A percentile compares a stretch with the other conserved stretches of the same genome.
phyloP scores from a whole-genome alignment of 2,329 filamentous ascomycete genomes.

The Diaporthe humulicola region DNA sequence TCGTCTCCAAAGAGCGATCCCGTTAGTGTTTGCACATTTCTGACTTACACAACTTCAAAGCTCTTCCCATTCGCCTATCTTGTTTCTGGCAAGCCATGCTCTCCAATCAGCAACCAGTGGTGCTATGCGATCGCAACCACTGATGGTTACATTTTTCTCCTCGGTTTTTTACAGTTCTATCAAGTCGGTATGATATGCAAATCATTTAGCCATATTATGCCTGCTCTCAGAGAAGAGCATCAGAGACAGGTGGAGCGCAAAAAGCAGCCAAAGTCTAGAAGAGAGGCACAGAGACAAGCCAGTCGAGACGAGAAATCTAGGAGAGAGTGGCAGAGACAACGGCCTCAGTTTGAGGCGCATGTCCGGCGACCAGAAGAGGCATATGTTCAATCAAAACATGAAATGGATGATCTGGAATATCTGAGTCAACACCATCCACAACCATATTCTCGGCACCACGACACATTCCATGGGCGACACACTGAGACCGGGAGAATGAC shows the following conservation, averaged over 20 bases:
- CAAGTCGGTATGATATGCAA: background rate
- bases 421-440: no score
- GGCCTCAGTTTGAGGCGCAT: no score
- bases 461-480: fast-evolving
- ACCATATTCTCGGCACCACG: no score
- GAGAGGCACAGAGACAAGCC: background rate
- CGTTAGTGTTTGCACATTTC: background rate
- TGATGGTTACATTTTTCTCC: background rate
- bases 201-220: no score
- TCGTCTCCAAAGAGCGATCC: background rate
- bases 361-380: no score
- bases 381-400: no score
- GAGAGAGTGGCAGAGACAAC: no score
- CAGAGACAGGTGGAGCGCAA: background rate
- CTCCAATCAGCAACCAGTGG: background rate
- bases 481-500: no score
- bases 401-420: no score
- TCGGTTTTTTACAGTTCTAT: background rate
- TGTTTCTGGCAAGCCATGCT: background rate
- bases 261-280: background rate
- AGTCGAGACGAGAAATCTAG: background rate
- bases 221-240: background rate
- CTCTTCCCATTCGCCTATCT: fast-evolving
- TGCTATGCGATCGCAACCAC: background rate
- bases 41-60: background rate